These are phyloP conservation scores for Ophiostoma sp. DNA, from an alignment of 2,329 filamentous ascomycete species.

Conservation along the genomic window DNA sequence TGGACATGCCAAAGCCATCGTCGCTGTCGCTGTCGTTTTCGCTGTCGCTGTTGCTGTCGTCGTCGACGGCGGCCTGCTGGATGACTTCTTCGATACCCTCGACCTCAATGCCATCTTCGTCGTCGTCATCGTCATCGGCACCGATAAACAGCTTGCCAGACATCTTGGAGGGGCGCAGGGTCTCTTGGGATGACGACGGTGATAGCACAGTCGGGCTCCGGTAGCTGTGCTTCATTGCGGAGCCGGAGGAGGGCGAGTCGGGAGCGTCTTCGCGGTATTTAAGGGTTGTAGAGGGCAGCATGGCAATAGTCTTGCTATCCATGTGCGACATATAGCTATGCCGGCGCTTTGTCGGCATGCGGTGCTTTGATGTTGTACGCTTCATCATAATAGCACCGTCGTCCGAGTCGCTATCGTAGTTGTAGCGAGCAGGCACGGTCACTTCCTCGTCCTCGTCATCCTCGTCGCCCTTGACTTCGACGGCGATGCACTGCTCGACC, in stretches of 20 bases:
- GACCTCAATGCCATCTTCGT: conserved; percentile 38
- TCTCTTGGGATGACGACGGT: conserved; percentile 77
- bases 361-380: conserved; percentile 52
- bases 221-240: conserved; percentile 57
- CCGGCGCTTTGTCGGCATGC: conserved; percentile 48
- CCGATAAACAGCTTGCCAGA: conserved; percentile 61
- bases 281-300: conserved; percentile 77
- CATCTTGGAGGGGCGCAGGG: conserved; percentile 63
- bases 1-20: conserved; percentile 24
- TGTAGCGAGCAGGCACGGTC: conserved; percentile 30
- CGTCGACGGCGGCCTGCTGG: conserved; percentile 23
- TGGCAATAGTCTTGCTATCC: conserved; percentile 82
- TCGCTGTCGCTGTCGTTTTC: conserved; percentile 26
- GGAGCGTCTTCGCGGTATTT: conserved; percentile 77
- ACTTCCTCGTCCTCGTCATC: conserved; percentile 52
- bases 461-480: conserved; percentile 78
- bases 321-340: conserved; percentile 36
- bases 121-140: conserved; percentile 55
- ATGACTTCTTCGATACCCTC: conserved; percentile 23
- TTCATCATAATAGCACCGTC: conserved; percentile 82
- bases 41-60: conserved; percentile 24
- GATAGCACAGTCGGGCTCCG: conserved; percentile 50
- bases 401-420: conserved; percentile 60
- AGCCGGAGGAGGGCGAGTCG: conserved; percentile 41
- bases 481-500: conserved; percentile 90